Conservation (phyloP, 2,329 filamentous ascomycete species). For the Chaetomium sp. region DNA sequence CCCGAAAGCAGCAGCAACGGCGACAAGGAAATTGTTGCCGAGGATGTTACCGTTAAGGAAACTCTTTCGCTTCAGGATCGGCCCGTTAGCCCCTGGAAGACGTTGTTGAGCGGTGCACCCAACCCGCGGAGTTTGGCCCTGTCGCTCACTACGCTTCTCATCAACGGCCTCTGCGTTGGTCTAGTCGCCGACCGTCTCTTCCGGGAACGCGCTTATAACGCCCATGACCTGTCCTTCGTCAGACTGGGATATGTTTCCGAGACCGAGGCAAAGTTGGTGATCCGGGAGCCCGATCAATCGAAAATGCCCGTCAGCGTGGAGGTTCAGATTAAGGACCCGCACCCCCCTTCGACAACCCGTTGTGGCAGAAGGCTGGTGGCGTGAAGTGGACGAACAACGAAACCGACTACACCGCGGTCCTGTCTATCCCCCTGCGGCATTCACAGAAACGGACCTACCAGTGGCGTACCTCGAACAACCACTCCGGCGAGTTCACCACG, state of each 20-base stretch:
- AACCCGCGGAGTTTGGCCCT: conserved; percentile 67
- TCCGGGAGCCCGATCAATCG: conserved; percentile 77
- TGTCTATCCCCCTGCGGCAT: conserved; percentile 66
- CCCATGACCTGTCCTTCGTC: conserved; percentile 78
- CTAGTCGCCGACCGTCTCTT: conserved; percentile 79
- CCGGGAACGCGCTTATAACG: conserved; percentile 70
- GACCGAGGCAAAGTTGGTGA: conserved; percentile 74
- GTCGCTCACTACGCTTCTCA: conserved; percentile 67
- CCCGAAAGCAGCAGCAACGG: conserved; percentile 38
- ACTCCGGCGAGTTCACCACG: conserved; percentile 78
- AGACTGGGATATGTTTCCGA: conserved; percentile 85
- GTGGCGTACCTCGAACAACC: conserved; percentile 84
- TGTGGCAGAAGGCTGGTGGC: conserved; percentile 69
- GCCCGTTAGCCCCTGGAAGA: conserved; percentile 59
- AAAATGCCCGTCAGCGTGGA: conserved; percentile 77
- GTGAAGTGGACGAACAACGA: conserved; percentile 68
- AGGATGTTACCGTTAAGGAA: conserved; percentile 63
- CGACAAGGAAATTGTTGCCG: conserved; percentile 27
- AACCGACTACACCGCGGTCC: conserved; percentile 78
- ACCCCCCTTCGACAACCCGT: conserved; percentile 56
- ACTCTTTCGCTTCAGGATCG: conserved; percentile 62
- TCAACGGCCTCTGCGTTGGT: conserved; percentile 70
- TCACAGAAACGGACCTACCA: conserved; percentile 75
- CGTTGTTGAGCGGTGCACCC: conserved; percentile 75
- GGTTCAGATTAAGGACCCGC: conserved; percentile 57